Conservation (phyloP, 1,284 basidiomycete genomes). For the Clitocybe nebularis region DNA sequence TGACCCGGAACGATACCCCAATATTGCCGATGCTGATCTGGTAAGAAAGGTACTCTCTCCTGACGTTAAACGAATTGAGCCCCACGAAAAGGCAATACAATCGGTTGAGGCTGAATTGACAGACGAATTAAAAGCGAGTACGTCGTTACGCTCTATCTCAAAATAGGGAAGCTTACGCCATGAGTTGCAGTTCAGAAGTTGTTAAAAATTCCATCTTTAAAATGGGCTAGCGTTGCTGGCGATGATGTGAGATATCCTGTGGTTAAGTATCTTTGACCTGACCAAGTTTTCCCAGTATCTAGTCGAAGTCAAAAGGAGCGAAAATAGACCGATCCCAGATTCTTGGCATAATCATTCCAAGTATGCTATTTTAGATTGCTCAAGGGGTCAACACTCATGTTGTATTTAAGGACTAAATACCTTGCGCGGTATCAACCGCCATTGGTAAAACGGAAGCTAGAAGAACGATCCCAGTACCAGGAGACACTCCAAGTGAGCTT, state of each 20-base stretch:
- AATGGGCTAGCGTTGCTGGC: slow-evolving; percentile 65
- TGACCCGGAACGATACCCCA: slow-evolving; percentile 69
- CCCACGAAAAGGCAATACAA: slow-evolving; percentile 58
- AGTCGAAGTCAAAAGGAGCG: slow-evolving; percentile 72
- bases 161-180: slow-evolving; percentile 5
- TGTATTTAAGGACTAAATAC: slow-evolving; percentile 63
- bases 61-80: not conserved
- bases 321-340: slow-evolving; percentile 72
- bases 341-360: slow-evolving; percentile 79
- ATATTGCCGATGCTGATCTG: slow-evolving; percentile 43
- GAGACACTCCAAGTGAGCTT: slow-evolving; percentile 62
- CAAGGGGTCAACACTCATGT: slow-evolving; percentile 1
- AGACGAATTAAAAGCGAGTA: slow-evolving; percentile 73
- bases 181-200: slow-evolving; percentile 60
- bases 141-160: slow-evolving; percentile 15
- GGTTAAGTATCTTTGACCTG: not conserved
- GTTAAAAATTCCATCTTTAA: slow-evolving; percentile 72
- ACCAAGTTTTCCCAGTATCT: slow-evolving; percentile 51
- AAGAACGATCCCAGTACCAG: slow-evolving; percentile 73
- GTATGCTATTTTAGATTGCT: slow-evolving; percentile 31
- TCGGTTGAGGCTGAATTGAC: slow-evolving; percentile 69
- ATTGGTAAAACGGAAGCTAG: slow-evolving; percentile 58
- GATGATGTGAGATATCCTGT: slow-evolving; percentile 55
- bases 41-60: slow-evolving; percentile 11
- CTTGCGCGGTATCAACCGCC: slow-evolving; percentile 83